phyloP scores from a whole-genome alignment of 2,329 filamentous ascomycete species.

The Diatrype stigma region DNA sequence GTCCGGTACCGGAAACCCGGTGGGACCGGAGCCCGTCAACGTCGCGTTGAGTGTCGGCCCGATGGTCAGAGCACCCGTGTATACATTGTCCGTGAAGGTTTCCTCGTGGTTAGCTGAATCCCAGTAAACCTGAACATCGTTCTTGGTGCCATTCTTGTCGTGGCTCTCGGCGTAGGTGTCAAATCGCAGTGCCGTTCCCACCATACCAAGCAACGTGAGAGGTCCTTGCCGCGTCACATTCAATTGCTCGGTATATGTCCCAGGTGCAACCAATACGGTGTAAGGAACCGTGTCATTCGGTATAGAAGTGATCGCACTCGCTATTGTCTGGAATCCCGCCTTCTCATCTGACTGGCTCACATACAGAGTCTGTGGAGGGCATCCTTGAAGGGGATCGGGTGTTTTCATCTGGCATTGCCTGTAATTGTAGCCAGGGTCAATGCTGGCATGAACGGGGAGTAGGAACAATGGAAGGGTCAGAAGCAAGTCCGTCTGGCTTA shows the following conservation, averaged over 20 bases:
- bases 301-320: constrained; percentile 36
- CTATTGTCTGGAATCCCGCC: constrained; percentile 36
- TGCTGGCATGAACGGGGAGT: not conserved
- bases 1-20: constrained; percentile 55
- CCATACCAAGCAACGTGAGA: constrained; percentile 58
- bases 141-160: constrained; percentile 34
- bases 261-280: constrained; percentile 56
- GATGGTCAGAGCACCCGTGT: constrained; percentile 57
- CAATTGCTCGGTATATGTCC: constrained; percentile 59
- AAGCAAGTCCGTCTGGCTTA: not conserved
- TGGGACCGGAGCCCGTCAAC: constrained; percentile 57
- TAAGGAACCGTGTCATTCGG: constrained; percentile 38
- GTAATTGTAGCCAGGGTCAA: constrained; percentile 24
- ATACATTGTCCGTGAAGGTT: constrained; percentile 54
- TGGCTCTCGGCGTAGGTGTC: constrained; percentile 35
- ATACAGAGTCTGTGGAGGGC: constrained; percentile 36
- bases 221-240: constrained; percentile 61
- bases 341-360: constrained; percentile 31
- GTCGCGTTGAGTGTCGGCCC: constrained; percentile 61
- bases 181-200: constrained; percentile 31
- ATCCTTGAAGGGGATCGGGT: constrained; percentile 30
- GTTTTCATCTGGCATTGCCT: constrained; percentile 29
- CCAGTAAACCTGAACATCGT: constrained; percentile 55
- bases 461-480: not conserved
- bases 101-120: constrained; percentile 48